Evolutionary conservation across 805 yeast species (phyloP).

Genomic region (Saccharomycopsis oosterbeekiorum): DNA sequence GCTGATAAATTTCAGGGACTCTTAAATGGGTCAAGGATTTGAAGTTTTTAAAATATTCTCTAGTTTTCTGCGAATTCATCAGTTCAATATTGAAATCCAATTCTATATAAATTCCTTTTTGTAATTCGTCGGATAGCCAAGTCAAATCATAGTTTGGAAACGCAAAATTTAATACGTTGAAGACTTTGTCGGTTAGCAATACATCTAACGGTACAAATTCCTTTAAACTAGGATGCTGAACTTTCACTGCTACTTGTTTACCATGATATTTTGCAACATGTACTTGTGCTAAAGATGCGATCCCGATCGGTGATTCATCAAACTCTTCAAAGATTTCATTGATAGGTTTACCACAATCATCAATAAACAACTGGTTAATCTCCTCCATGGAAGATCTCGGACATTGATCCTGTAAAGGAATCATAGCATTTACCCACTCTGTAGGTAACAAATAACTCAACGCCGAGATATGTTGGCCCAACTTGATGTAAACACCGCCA

Average conservation of each 20-base stretch:
- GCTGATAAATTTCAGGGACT: conserved; percentile 62
- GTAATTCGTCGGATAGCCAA: conserved; percentile 94
- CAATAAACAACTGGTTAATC: conserved; percentile 52
- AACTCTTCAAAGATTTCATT: conserved; percentile 60
- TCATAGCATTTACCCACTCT: conserved; percentile 95
- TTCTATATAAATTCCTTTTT: conserved; percentile 80
- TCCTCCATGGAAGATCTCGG: conserved; percentile 70
- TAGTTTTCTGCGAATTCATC: conserved; percentile 62
- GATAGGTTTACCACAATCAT: conserved; percentile 54
- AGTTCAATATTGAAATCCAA: conserved; percentile 85
- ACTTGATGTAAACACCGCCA: conserved; percentile 88
- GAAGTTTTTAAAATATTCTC: conserved; percentile 49
- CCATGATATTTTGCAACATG: conserved; percentile 63
- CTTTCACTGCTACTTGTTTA: conserved; percentile 80
- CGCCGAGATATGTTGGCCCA: conserved; percentile 92
- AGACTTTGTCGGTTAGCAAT: conserved; percentile 64
- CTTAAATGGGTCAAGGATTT: conserved; percentile 61
- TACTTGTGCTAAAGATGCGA: conserved; percentile 94
- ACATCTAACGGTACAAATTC: conserved; percentile 90
- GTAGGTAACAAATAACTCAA: conserved; percentile 81
- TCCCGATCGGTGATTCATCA: conserved; percentile 74
- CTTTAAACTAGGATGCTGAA: conserved; percentile 83
- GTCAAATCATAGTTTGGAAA: conserved; percentile 91
- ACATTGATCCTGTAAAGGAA: conserved; percentile 84
- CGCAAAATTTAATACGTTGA: conserved; percentile 57